phyloP scores from a whole-genome alignment of 2,329 filamentous ascomycete genomes.

The Talaromyces marneffei region DNA sequence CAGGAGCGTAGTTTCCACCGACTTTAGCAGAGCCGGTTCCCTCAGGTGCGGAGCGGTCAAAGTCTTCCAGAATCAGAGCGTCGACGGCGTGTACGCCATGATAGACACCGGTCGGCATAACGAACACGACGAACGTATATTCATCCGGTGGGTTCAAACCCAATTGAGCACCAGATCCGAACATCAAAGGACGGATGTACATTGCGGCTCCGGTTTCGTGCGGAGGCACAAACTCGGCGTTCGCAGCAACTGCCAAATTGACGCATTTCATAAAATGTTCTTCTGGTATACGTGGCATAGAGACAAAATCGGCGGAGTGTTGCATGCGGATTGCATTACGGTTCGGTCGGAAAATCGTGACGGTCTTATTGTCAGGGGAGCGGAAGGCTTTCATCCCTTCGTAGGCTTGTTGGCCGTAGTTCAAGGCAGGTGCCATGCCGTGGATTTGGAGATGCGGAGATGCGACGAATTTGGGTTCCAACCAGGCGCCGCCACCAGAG shows the following conservation, averaged over 20 bases:
- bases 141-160: constrained; percentile 82
- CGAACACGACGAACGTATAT: constrained; percentile 86
- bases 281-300: constrained; percentile 72
- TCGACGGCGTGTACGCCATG: constrained; percentile 85
- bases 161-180: constrained; percentile 80
- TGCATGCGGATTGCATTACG: constrained; percentile 81
- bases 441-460: constrained; percentile 85
- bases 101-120: constrained; percentile 88
- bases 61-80: constrained; percentile 82
- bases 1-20: constrained; percentile 92
- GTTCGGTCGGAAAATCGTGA: constrained; percentile 82
- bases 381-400: constrained; percentile 98
- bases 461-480: constrained; percentile 67
- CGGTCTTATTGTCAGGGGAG: constrained; percentile 44
- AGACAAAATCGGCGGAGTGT: constrained; percentile 75
- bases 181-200: constrained; percentile 86
- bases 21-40: constrained; percentile 90
- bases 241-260: constrained; percentile 74
- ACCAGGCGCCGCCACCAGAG: constrained; percentile 67
- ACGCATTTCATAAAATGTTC: constrained; percentile 71
- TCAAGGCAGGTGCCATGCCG: constrained; percentile 89
- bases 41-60: constrained; percentile 86
- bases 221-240: constrained; percentile 86
- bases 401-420: constrained; percentile 97
- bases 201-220: constrained; percentile 83